Evolutionary conservation across 176 grass and related monocot species (phyloP).

Genomic region (Triticum timopheevii): DNA sequence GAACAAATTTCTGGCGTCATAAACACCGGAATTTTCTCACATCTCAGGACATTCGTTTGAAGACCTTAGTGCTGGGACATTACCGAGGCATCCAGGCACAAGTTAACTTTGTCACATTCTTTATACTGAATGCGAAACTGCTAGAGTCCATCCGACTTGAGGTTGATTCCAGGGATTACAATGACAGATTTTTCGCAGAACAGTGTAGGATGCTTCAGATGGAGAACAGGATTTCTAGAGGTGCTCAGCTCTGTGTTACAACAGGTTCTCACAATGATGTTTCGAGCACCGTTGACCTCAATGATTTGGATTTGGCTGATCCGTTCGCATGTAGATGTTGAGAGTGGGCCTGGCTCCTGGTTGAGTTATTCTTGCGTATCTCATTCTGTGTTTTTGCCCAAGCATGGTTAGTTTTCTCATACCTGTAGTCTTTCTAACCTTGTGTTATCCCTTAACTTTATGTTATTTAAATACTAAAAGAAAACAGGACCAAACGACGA

Average conservation of each 20-base stretch:
- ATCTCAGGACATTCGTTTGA: constrained; percentile 9
- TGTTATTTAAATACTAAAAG: background rate
- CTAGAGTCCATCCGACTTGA: background rate
- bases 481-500: background rate
- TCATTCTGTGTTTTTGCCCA: background rate
- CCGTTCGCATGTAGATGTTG: constrained; percentile 7
- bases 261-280: background rate
- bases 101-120: background rate
- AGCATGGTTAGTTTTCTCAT: background rate
- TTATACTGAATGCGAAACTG: constrained; percentile 15
- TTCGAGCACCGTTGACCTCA: background rate
- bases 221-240: constrained; percentile 20
- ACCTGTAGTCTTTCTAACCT: background rate
- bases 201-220: constrained; percentile 8
- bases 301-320: background rate
- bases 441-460: background rate
- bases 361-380: background rate
- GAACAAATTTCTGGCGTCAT: background rate
- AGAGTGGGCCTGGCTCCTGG: background rate
- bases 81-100: background rate
- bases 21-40: background rate
- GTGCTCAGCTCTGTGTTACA: background rate
- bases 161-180: background rate
- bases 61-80: background rate
- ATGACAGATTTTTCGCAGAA: background rate